Evolutionary conservation across 2,329 filamentous ascomycete genomes (phyloP).

Genomic region (Colletotrichum salicis): DNA sequence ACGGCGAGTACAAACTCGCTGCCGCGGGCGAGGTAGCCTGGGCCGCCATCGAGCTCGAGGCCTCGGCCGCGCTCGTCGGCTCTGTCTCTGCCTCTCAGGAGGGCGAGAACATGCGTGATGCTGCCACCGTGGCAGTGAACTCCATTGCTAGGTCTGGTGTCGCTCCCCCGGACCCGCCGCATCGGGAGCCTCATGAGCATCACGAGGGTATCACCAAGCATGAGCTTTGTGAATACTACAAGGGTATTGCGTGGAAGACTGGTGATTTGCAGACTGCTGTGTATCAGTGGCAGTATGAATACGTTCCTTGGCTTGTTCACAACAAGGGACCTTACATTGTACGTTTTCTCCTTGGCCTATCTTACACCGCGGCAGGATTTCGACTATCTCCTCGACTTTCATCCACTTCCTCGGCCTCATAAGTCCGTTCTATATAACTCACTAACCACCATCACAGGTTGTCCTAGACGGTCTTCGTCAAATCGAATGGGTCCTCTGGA

Average conservation of each 20-base stretch:
- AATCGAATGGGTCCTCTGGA: constrained; percentile 25
- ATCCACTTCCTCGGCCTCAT: neutral
- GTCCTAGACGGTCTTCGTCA: constrained; percentile 32
- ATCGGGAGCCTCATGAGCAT: neutral
- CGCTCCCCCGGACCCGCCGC: too few relatives aligned
- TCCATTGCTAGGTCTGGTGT: neutral
- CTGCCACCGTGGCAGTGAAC: neutral
- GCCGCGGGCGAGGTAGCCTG: neutral
- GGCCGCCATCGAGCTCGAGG: constrained; percentile 1
- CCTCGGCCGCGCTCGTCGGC: neutral
- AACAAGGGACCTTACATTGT: constrained; percentile 33
- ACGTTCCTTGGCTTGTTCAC: constrained; percentile 33
- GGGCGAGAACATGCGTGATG: neutral
- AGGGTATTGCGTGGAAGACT: constrained; percentile 20
- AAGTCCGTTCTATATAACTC: neutral
- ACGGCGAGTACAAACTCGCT: neutral
- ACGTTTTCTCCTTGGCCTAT: neutral
- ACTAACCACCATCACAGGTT: neutral
- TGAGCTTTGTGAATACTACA: constrained; percentile 17
- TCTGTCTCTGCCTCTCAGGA: too few relatives aligned
- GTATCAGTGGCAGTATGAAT: constrained; percentile 25
- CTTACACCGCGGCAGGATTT: too few relatives aligned
- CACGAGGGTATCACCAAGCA: constrained; percentile 15
- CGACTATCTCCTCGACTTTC: neutral
- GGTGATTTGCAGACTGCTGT: constrained; percentile 13